Evolutionary conservation across 495 filamentous ascomycete genomes (phyloP), one percentile per base, ranked within the genome.

Genomic region (Aspergillus sclerotiicarbonarius): DNA sequence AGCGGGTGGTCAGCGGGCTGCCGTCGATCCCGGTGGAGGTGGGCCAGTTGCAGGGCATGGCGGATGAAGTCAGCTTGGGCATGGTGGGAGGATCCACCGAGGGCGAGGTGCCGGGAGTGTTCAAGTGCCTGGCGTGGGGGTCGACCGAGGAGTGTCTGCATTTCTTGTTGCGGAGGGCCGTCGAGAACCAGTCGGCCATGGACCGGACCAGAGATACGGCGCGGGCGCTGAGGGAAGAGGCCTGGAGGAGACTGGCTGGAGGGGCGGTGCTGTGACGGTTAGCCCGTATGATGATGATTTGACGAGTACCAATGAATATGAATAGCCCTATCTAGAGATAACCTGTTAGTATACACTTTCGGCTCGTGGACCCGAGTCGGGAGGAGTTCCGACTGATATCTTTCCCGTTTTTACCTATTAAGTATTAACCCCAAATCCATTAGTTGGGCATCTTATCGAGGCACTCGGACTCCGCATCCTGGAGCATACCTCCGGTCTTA

Each of bases 31-130:
- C 86, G 19, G 73, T 94, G 29, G 83, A 84, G 4, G 90, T 90
- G 74, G 91, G 87, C 1, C 92, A 96, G 72, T 76, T 96, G 31
- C 87, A 91, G 76, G 92, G 92, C 8, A 96, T 96, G 92, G 92
- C 92, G 15, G 92, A 96, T 59, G 91, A 96, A 65, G 83, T 96
- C 13, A 88, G 85, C 63, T 89, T 90, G 59, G 85, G 86, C 61
- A 71, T 96, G 25, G 79, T 94, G 35, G 71, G 81, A 19, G 52
- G 16, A 16, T 20, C 30, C 3, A 32, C 10, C 12, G 53, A 53
- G 32, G 41, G 20, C 32, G 43, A 45, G 37, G 69, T 75, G n/a
- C 80, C 82, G 0, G 76, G 79, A 56, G 86, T 83, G 10, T 92
- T 87, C 71, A 95, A 96, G 72, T 92, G 90, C 66, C 71, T 90